A percentile compares a stretch with the other conserved stretches of the same genome.
Conservation (phyloP, 2,329 filamentous ascomycete genomes). For the Pyricularia sp. region DNA sequence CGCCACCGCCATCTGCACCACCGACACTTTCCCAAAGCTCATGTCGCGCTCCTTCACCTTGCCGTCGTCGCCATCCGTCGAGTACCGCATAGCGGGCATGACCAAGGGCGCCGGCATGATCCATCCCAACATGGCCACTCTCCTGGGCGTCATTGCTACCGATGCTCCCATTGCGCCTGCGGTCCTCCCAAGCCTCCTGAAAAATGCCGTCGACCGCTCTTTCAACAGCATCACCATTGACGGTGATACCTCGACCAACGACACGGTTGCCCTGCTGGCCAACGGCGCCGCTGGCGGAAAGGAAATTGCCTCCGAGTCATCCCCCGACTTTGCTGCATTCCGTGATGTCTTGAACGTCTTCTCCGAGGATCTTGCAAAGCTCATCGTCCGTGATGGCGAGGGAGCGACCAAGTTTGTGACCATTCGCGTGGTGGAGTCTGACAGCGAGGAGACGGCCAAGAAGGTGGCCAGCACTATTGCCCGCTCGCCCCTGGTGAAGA, state of each 20-base stretch:
- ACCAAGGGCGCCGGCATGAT: constrained; percentile 99
- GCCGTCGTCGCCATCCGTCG: constrained; percentile 64
- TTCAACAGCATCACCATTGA: constrained; percentile 98
- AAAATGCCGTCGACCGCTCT: constrained; percentile 66
- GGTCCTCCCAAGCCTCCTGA: constrained; percentile 61
- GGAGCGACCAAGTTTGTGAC: constrained; percentile 98
- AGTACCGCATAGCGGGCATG: constrained; percentile 86
- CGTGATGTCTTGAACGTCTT: constrained; percentile 64
- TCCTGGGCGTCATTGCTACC: constrained; percentile 85
- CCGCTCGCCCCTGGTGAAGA: constrained; percentile 89
- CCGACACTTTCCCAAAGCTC: constrained; percentile 96
- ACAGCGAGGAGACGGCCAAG: constrained; percentile 60
- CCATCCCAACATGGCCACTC: constrained; percentile 96
- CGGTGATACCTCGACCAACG: constrained; percentile 95
- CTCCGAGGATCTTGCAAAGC: constrained; percentile 75
- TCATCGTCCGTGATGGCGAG: constrained; percentile 86
- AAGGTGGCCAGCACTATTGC: constrained; percentile 83
- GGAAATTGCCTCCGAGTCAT: constrained; percentile 44
- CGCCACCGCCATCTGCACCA: constrained; percentile 92
- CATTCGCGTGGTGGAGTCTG: constrained; percentile 69
- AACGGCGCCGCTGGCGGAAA: constrained; percentile 82
- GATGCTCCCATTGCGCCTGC: constrained; percentile 69
- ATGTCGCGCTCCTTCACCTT: constrained; percentile 76
- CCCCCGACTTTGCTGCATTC: constrained; percentile 61
- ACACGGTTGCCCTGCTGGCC: constrained; percentile 88